A percentile compares a stretch with the other conserved stretches of the same genome.
Conservation (phyloP, 495 filamentous ascomycete species). For the Penicillium roqueforti region DNA sequence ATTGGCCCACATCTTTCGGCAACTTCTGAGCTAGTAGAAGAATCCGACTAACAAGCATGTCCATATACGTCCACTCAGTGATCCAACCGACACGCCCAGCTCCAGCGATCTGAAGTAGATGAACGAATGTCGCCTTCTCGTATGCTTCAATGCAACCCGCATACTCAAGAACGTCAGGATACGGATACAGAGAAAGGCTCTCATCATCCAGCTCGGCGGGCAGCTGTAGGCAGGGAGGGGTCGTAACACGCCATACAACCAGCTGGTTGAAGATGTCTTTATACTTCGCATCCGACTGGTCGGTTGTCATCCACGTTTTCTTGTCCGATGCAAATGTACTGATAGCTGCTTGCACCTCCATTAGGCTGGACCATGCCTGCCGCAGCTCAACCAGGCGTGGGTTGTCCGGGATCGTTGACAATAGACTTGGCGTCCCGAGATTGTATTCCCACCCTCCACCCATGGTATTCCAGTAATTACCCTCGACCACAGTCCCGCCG, state of each 20-base stretch:
- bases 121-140: slow-evolving; percentile 39
- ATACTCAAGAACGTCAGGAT: slow-evolving; percentile 35
- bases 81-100: slow-evolving; percentile 31
- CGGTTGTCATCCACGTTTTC: slow-evolving; percentile 26
- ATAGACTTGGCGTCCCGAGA: slow-evolving; percentile 34
- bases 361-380: slow-evolving; percentile 36
- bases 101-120: slow-evolving; percentile 35
- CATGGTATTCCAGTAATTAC: slow-evolving; percentile 39
- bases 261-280: slow-evolving; percentile 30
- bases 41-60: slow-evolving; percentile 34
- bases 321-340: slow-evolving; percentile 39
- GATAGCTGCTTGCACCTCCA: slow-evolving; percentile 39
- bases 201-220: slow-evolving; percentile 34
- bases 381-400: slow-evolving; percentile 31
- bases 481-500: slow-evolving; percentile 38
- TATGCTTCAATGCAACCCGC: slow-evolving; percentile 41
- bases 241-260: slow-evolving; percentile 33
- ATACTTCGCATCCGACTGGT: slow-evolving; percentile 36
- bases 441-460: slow-evolving; percentile 44
- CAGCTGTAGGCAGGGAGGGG: slow-evolving; percentile 29
- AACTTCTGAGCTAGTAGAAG: slow-evolving; percentile 31
- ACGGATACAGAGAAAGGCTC: slow-evolving; percentile 27
- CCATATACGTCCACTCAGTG: slow-evolving; percentile 25
- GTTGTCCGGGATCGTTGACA: slow-evolving; percentile 23
- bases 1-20: slow-evolving; percentile 36